Evolutionary conservation across 2,329 filamentous ascomycete species (phyloP).

Genomic region (Phaeosphaeriaceae sp.): DNA sequence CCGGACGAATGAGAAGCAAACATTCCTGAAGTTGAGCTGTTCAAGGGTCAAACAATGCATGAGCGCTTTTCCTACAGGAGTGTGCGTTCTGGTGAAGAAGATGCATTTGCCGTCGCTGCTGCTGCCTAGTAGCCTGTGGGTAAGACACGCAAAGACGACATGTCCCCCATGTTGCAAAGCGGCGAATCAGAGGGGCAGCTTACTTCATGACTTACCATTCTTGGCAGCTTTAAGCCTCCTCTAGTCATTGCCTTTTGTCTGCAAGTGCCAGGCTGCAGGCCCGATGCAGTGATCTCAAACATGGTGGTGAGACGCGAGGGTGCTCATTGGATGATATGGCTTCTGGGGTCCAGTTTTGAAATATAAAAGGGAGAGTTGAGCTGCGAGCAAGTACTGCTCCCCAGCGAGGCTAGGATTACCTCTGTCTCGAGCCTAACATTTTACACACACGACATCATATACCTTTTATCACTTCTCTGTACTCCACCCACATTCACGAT

Average conservation of each 20-base stretch:
- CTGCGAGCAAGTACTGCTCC: neutral
- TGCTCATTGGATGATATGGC: neutral
- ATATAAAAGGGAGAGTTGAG: neutral
- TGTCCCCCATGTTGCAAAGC: neutral
- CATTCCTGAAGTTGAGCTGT: neutral
- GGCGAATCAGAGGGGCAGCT: neutral
- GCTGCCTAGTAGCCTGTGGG: too few relatives aligned
- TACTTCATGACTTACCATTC: neutral
- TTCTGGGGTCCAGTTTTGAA: neutral
- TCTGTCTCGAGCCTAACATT: neutral
- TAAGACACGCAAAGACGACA: neutral
- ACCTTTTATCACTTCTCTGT: constrained; percentile 3
- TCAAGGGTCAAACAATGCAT: neutral
- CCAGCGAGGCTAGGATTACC: neutral
- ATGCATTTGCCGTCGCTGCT: neutral
- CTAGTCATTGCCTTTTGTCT: neutral
- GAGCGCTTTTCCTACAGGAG: neutral
- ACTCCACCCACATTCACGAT: constrained; percentile 11
- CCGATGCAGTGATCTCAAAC: neutral
- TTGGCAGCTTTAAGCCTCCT: neutral
- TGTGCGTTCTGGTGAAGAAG: neutral
- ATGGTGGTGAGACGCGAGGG: neutral
- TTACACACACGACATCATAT: neutral
- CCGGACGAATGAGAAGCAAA: neutral
- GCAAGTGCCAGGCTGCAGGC: neutral